Base-by-base conservation (phyloP, 352 stramenopile species). In the Pythium apleroticum region DNA sequence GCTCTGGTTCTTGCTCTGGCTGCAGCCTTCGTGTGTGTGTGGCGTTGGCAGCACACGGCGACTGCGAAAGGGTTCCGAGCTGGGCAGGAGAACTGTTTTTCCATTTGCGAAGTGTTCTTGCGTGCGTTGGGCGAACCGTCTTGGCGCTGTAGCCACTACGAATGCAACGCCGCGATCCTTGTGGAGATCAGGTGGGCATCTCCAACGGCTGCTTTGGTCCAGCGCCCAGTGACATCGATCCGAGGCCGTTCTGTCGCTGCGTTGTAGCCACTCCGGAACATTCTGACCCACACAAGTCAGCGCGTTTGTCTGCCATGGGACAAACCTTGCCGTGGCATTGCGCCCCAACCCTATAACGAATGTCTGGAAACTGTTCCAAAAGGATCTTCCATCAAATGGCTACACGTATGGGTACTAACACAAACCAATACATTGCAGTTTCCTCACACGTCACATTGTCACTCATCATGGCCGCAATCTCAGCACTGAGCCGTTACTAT, bases 371-470 rank as follows among this genome's bases (percentile, higher is more conserved):
- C n/a, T 49, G 41, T 17, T 25, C 20, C n/a, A 11, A 28, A 49
- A 19, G 41, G 41, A 49, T 49, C 41, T 49, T 49, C 41, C 20
- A 49, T 7, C 41, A 28, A 49, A 49, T 49, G 41, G 41, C 41
- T 49, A 49, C 41, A 49, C 20, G 1, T 12, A 4, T n/a, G n/a
- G n/a, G n/a, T n/a, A 27, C 20, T 49, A 25, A 49, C 41, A 8
- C 41, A 49, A 15, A 49, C 1, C 2, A 49, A n/a, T 49, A 49
- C 41, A 27, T 49, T 49, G 41, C 4, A 20, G 41, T 49, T 27
- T 49, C 19, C 19, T 49, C 41, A 49, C 41, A 28, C 41, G 41
- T 49, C 41, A 27, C 39, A 48, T 4, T 9, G 39, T 48, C 10
- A 19, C 9, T 15, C 39, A 48, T 4, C 11, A 48, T 48, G 15